Conservation (phyloP, 179 eudicot species). For the Nepenthes alata region DNA sequence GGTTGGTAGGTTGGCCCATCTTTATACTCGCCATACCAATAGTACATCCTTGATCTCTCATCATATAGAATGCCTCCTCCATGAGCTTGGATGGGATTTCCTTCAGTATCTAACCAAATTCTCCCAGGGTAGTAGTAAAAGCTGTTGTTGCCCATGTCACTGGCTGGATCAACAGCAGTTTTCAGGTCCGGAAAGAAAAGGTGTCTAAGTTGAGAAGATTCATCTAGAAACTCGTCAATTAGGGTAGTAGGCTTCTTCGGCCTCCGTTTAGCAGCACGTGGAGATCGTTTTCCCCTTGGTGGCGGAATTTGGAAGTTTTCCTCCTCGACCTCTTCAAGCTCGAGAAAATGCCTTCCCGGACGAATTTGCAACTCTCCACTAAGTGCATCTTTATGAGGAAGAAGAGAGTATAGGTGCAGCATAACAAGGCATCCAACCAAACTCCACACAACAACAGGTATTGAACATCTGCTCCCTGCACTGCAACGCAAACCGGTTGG, state of each 20-base stretch:
- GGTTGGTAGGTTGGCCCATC: constrained; percentile 93
- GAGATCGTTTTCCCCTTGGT: constrained; percentile 69
- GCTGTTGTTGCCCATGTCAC: constrained; percentile 42
- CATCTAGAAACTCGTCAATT: constrained; percentile 90
- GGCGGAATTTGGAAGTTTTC: constrained; percentile 79
- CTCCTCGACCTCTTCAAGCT: constrained; percentile 70
- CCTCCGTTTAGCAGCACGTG: constrained; percentile 79
- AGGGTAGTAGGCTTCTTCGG: constrained; percentile 53
- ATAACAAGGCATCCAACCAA: constrained; percentile 51
- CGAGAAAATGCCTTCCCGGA: constrained; percentile 24
- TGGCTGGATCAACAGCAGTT: constrained; percentile 62
- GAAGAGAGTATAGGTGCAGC: constrained; percentile 49
- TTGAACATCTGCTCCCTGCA: constrained; percentile 74
- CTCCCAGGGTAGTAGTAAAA: constrained; percentile 68
- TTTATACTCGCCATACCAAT: constrained; percentile 96
- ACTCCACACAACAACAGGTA: constrained; percentile 39
- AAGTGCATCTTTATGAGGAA: constrained; percentile 25
- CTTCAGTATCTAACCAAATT: constrained; percentile 94
- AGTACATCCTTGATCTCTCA: constrained; percentile 43
- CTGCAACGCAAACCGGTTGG: constrained; percentile 72
- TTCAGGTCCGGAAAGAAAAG: constrained; percentile 64
- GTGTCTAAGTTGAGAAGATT: constrained; percentile 67
- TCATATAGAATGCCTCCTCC: constrained; percentile 92
- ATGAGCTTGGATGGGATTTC: constrained; percentile 96
- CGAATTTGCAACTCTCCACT: constrained; percentile 19